Percentiles rank a stretch among this genome's conserved stretches.
Evolutionary conservation across 2,329 filamentous ascomycete species (phyloP).

Genomic region (Venturia asperata): DNA sequence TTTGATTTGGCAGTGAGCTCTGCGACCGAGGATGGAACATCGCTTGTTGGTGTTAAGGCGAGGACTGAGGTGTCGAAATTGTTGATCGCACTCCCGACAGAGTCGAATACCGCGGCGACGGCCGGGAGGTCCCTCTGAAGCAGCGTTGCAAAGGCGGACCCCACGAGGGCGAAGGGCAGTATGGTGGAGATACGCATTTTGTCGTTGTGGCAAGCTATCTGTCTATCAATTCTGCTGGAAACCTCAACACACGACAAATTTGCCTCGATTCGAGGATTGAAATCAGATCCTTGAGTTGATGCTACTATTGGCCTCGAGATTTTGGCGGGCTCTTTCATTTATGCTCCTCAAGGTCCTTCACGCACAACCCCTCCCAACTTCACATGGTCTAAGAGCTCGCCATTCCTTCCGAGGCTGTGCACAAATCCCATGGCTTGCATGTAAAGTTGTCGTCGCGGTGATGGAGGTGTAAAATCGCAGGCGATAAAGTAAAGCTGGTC

Average conservation of each 20-base stretch:
- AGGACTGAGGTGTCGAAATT: slow-evolving; percentile 1
- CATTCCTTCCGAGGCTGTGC: background rate
- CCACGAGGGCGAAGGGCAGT: background rate
- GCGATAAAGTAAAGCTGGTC: background rate
- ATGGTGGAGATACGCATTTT: slow-evolving; percentile 4
- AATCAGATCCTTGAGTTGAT: background rate
- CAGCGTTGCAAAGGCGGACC: background rate
- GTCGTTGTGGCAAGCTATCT: background rate
- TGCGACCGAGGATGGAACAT: slow-evolving; percentile 7
- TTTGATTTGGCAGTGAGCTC: slow-evolving; percentile 25
- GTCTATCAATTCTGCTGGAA: background rate
- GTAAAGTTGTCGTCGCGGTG: background rate
- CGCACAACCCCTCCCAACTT: background rate
- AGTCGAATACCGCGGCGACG: background rate
- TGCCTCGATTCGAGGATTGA: background rate
- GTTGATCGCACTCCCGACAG: background rate
- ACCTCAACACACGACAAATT: background rate
- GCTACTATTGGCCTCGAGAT: background rate
- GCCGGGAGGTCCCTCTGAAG: background rate
- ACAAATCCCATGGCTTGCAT: background rate
- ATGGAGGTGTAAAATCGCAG: background rate
- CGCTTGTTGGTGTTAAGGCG: background rate
- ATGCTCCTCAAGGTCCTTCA: background rate
- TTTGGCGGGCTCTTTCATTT: background rate
- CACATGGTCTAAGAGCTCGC: background rate